Evolutionary conservation across 2,329 filamentous ascomycete species (phyloP).

Genomic region (Stachybotrys echinatus): DNA sequence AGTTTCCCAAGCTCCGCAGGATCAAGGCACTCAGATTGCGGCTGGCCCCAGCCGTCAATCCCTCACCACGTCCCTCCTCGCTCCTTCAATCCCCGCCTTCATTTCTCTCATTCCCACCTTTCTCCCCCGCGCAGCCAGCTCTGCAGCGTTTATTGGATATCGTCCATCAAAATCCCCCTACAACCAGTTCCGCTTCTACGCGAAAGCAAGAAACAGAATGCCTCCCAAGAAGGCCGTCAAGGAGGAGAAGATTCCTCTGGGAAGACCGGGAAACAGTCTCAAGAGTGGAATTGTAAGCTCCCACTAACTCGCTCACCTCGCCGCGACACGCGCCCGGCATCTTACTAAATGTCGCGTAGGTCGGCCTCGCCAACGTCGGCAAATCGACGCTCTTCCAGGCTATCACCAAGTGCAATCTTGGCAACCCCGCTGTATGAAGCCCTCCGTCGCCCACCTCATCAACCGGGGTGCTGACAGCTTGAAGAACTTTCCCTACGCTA

Average conservation of each 20-base stretch:
- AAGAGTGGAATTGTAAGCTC: slow-evolving; percentile 89
- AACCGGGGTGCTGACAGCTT: slow-evolving; percentile 34
- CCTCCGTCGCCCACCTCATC: slow-evolving; percentile 24
- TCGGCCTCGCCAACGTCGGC: slow-evolving; percentile 97
- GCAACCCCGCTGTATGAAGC: slow-evolving; percentile 83
- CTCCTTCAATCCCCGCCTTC: slow-evolving; percentile 36
- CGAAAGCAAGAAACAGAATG: slow-evolving; percentile 71
- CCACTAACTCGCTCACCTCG: slow-evolving; percentile 27
- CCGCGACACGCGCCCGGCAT: slow-evolving; percentile 2
- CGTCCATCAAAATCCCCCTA: slow-evolving; percentile 41
- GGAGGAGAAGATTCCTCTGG: slow-evolving; percentile 95
- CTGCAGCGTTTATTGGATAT: slow-evolving; percentile 51
- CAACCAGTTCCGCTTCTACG: slow-evolving; percentile 51
- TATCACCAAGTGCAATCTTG: slow-evolving; percentile 94
- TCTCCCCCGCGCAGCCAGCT: slow-evolving; percentile 58
- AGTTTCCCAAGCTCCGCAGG: neutral
- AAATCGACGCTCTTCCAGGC: slow-evolving; percentile 99
- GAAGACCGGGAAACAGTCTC: slow-evolving; percentile 93
- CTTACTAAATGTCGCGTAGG: slow-evolving; percentile 47
- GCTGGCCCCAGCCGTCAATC: slow-evolving; percentile 36
- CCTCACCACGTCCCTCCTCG: slow-evolving; percentile 38
- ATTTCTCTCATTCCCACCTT: slow-evolving; percentile 47
- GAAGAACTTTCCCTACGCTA: slow-evolving; percentile 97
- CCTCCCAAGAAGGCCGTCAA: slow-evolving; percentile 88
- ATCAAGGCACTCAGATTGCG: slow-evolving; percentile 13